Evolutionary conservation across 345 rosid genomes (phyloP), one percentile per base, ranked within the genome.

Genomic region (Cardamine resedifolia): DNA sequence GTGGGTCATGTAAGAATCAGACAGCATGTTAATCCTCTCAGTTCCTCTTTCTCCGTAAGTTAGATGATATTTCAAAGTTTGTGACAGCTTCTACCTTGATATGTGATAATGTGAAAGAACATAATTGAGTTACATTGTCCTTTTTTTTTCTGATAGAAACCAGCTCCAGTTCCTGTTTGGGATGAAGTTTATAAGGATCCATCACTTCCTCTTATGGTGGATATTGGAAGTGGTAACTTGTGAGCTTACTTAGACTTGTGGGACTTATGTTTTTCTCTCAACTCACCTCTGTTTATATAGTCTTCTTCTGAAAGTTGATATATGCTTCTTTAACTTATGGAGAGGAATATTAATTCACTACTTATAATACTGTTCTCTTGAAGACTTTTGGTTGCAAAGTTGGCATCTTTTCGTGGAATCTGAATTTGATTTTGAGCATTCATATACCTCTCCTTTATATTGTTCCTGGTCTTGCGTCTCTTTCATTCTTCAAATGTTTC

Each of bases 1-100:
- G 33, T 89, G 84, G 91, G 95, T 73, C 87, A 81, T 79, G 84
- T 73, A 61, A 91, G 93, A 77, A 83, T 89, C 78, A 87, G 98
- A 83, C 97, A 91, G 71, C 98, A 94, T 80, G 98, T 93, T 61
- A 93, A 93, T 70, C 97, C 97, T 79, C 85, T 90, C 61, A 84
- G 94, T 72, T 84, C 92, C 20, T 87, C 98, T 71, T 84, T 86
- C 77, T 78, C 87, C 60, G 97, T 94, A 66, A 67, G 91, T 80
- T 71, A n/a, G 36, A 20, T 74, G 28, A 68, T 71, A 56, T 18
- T 51, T 16, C 63, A n/a, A 51, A 21, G 6, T 58, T 50, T 63
- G 24, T 44, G 57, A 38, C 36, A 70, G 36, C 9, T 48, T 70
- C 21, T 19, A 5, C 2, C n/a, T n/a, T 66, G 36, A 14, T 58